Evolutionary conservation across 1,139 yeast genomes (phyloP), one percentile per base, ranked within the genome.

Genomic region (Saccharomyces pastorianus): DNA sequence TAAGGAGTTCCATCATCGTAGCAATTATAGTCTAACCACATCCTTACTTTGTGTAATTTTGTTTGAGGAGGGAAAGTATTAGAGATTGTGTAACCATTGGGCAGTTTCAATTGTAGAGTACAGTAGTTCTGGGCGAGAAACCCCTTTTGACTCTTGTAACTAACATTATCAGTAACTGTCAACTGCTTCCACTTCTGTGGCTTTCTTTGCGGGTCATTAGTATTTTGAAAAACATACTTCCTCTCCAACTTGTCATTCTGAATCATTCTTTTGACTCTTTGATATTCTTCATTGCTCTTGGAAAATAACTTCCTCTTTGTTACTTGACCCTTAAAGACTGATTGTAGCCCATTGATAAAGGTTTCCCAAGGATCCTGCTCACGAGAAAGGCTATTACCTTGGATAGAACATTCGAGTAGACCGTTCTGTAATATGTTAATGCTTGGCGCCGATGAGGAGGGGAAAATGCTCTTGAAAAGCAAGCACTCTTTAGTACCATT

Each of bases 11-110:
- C 71, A 4, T 78, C 78, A 56, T 78, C 81, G 1, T 76, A 75
- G 53, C 83, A 71, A 57, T 77, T 77, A 6, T 60, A 60, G 57
- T 83, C 88, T 6, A 85, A 74, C 88, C 89, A 85, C 20, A 65
- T 66, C 52, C 93, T 75, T 4, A 85, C 90, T 53, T 76, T 80
- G 47, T 68, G 60, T 47, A 68, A 52, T 1, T 63, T 65, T 13
- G 58, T 54, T 7, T 53, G 47, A 1, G 70, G 60, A n/a, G 53
- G 55, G 46, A 68, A 68, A 13, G 60, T 59, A 42, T 62, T 62
- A 11, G 60, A 64, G 9, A 68, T 49, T 14, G 64, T 61, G 23
- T 59, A 58, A 38, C 70, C 65, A 49, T 67, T 60, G 4, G 70
- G 64, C 28, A 67, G 53, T 47, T 63, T 63, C 34, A 68, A 61